Base-by-base conservation (phyloP, 768 basidiomycete genomes). In the Suillus variegatus region DNA sequence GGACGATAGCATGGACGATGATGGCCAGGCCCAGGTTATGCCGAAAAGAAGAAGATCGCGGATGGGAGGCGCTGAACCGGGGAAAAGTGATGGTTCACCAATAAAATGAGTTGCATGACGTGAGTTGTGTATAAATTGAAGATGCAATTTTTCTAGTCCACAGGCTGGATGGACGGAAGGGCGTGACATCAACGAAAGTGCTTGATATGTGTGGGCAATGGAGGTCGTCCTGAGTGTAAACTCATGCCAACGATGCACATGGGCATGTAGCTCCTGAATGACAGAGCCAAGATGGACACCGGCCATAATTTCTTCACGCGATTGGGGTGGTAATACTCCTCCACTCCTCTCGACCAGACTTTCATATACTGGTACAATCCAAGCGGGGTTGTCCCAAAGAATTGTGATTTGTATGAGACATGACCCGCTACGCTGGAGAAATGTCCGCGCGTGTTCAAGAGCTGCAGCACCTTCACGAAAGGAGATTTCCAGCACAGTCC, bases 361-460 rank as follows among this genome's bases (percentile, higher is more conserved):
- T 25, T 12, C 2, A 3, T 2, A 6, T 7, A 25, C 8, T 6
- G 52, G 52, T 4, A 32, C 28, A 6, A 32, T 32, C 52, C 52
- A 54, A 32, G 52, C 18, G 28, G n/a, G 56, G n/a, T 57, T 4
- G 22, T 57, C 56, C 56, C 56, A 57, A n/a, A 57, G 56, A 38
- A 57, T 14, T 38, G 56, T 57, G n/a, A 57, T 22, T 22, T 57
- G 6, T 13, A 57, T 6, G 36, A 14, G 56, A 40, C n/a, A 6
- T 16, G 56, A 22, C 2, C 22, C 36, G n/a, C 56, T 57, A 14
- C 20, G n/a, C 7, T 36, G 56, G n/a, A 57, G 36, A 57, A 22
- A 57, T 22, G 56, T 57, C n/a, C 56, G 36, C 14, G 36, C 56
- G n/a, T 38, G 56, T 9, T 57, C 56, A 8, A 57, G n/a, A 38